Base-by-base conservation (phyloP, 208 protist species). In the Strigomonas culicis region DNA sequence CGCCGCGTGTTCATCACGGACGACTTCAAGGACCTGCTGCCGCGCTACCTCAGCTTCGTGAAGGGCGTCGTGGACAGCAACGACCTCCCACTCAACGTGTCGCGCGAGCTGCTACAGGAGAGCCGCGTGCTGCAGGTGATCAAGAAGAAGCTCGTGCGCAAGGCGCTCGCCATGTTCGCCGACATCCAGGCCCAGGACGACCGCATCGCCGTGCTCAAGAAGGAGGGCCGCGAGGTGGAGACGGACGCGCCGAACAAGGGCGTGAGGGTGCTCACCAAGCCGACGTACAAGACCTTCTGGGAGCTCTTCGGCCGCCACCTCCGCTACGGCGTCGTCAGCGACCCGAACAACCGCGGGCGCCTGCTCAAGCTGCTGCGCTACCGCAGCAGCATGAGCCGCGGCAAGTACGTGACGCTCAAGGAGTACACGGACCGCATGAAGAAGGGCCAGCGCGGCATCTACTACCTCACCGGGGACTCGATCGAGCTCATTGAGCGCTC, bases 41-140 rank as follows among this genome's bases (percentile, higher is more conserved):
- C 95, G n/a, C 74, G 79, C 34, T 98, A 96, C 58, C 84, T 98
- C 34, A 81, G 62, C 62, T 98, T 98, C 70, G 73, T 98, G 43
- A 77, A 77, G 27, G 99, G 98, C 72, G 84, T 99, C 27, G 97
- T 99, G n/a, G 98, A 99, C 79, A 97, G 89, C 56, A 97, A 99
- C 31, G 98, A 99, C 75, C 76, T 99, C 10, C 98, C 98, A 24
- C 84, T 99, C 24, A 99, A 99, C 80, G 96, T 99, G 10, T 98
- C 95, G 7, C 90, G 99, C 63, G 98, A 99, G 79, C 94, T 95
- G 49, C 84, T 99, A 11, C 98, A 99, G 82, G 84, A 99, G 66
- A 91, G 82, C 79, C 93, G 90, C 28, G 86, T 98, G 34, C 72
- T 97, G 24, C 75, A 68, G 49, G 58, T 97, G 19, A 99, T 99